Percentiles rank a stretch among this genome's conserved stretches.
Evolutionary conservation across 73 alveolate species (phyloP).

Genomic region (Strombidium stylifer): DNA sequence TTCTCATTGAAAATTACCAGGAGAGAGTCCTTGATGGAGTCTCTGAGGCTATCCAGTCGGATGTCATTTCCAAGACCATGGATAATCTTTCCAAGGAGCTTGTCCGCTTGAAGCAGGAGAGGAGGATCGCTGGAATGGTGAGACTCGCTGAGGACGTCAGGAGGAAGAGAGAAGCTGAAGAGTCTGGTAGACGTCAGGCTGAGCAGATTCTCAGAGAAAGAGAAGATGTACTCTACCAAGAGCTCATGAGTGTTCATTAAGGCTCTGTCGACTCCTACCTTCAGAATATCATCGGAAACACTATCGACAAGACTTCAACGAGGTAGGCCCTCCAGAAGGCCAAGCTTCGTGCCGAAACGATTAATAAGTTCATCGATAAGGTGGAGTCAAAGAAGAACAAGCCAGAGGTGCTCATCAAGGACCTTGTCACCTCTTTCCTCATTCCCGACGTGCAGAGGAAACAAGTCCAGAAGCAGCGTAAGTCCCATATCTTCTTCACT

Average conservation of each 20-base stretch:
- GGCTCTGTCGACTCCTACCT: conserved; percentile 96
- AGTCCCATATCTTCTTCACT: no score
- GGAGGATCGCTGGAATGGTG: conserved; percentile 95
- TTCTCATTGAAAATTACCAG: conserved; percentile 86
- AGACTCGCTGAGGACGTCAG: conserved; percentile 97
- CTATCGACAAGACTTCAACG: conserved; percentile 85
- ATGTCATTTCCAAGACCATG: conserved; percentile 89
- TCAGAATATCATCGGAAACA: conserved; percentile 80
- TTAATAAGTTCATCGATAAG: conserved; percentile 87
- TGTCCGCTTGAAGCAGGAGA: conserved; percentile 94
- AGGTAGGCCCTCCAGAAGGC: conserved; percentile 92
- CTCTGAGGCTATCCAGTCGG: conserved; percentile 96
- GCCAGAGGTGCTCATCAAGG: conserved; percentile 92
- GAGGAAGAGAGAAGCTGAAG: conserved; percentile 97
- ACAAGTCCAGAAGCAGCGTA: conserved; percentile 84
- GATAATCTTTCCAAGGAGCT: conserved; percentile 94
- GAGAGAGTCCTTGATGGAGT: conserved; percentile 96
- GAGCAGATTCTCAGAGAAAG: conserved; percentile 94
- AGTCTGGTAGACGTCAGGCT: conserved; percentile 98
- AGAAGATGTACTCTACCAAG: conserved; percentile 93
- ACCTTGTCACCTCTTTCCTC: conserved; percentile 90
- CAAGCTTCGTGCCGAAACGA: conserved; percentile 85
- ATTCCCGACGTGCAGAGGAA: conserved; percentile 95
- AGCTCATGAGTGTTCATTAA: conserved; percentile 93
- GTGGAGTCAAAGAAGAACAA: conserved; percentile 93